Conservation (phyloP, 345 rosid species). For the Limnanthes douglasii region DNA sequence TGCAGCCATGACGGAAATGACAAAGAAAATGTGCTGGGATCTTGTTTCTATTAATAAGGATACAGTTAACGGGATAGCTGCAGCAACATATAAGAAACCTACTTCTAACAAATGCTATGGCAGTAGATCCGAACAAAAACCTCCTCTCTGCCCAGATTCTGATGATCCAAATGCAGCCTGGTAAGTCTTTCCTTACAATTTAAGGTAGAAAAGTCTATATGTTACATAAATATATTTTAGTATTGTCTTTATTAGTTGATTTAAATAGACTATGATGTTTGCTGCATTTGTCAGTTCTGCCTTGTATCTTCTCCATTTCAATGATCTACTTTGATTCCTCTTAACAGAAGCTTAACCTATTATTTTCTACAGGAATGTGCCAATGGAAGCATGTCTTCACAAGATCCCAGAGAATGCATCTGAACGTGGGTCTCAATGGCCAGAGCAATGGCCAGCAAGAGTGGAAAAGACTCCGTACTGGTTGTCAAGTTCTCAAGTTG, state of each 20-base stretch:
- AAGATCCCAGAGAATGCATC: slow-evolving; percentile 38
- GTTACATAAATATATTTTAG: no score
- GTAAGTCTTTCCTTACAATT: slow-evolving; percentile 16
- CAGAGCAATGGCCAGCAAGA: slow-evolving; percentile 89
- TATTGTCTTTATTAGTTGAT: no score
- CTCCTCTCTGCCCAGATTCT: slow-evolving; percentile 58
- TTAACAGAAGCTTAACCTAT: slow-evolving; percentile 2
- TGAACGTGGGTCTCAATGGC: slow-evolving; percentile 88
- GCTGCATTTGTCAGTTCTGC: no score
- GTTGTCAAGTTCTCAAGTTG: slow-evolving; percentile 68
- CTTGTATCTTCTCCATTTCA: no score
- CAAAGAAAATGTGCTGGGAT: slow-evolving; percentile 87
- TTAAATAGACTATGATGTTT: no score
- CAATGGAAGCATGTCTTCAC: slow-evolving; percentile 88
- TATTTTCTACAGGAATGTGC: slow-evolving; percentile 48
- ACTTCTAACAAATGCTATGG: slow-evolving; percentile 64
- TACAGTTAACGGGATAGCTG: slow-evolving; percentile 53
- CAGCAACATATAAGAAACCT: slow-evolving; percentile 76
- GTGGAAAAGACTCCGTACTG: slow-evolving; percentile 69
- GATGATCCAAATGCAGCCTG: slow-evolving; percentile 96
- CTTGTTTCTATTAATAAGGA: slow-evolving; percentile 62
- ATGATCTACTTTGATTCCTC: neutral
- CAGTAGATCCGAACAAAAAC: slow-evolving; percentile 48
- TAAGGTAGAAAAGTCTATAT: no score
- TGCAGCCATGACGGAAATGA: slow-evolving; percentile 77